Evolutionary conservation across 108 stramenopile species (phyloP).

Genomic region (Skeletonema tropicum): DNA sequence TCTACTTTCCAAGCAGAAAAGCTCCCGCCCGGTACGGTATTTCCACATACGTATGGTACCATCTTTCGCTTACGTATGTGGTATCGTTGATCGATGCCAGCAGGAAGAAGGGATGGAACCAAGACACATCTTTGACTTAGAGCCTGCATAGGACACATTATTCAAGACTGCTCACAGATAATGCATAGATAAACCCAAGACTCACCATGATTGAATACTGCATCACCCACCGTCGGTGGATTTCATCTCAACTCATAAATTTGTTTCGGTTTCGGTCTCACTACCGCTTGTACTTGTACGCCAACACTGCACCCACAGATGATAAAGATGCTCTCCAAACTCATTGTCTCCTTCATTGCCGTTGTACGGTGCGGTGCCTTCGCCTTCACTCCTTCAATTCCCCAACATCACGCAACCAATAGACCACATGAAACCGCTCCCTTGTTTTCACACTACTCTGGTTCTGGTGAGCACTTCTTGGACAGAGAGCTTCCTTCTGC

Average conservation of each 20-base stretch:
- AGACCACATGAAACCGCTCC: neutral
- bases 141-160: neutral
- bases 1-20: too few relatives aligned
- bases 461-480: neutral
- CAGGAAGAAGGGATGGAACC: neutral
- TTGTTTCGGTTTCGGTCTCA: neutral
- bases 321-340: neutral
- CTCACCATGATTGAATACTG: neutral
- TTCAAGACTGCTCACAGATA: neutral
- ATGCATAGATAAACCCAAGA: neutral
- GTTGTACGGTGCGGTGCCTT: neutral
- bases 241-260: neutral
- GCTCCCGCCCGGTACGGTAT: too few relatives aligned
- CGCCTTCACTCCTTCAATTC: neutral
- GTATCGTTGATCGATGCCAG: neutral
- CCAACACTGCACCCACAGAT: too few relatives aligned
- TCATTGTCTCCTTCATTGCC: neutral
- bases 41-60: too few relatives aligned
- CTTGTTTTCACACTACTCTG: neutral
- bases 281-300: too few relatives aligned
- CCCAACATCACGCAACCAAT: neutral
- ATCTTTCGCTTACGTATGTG: neutral
- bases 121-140: neutral
- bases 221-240: neutral
- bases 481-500: neutral